phyloP scores from a whole-genome alignment of 192 early-diverging fungal species.

The Backusella tarrabulga region DNA sequence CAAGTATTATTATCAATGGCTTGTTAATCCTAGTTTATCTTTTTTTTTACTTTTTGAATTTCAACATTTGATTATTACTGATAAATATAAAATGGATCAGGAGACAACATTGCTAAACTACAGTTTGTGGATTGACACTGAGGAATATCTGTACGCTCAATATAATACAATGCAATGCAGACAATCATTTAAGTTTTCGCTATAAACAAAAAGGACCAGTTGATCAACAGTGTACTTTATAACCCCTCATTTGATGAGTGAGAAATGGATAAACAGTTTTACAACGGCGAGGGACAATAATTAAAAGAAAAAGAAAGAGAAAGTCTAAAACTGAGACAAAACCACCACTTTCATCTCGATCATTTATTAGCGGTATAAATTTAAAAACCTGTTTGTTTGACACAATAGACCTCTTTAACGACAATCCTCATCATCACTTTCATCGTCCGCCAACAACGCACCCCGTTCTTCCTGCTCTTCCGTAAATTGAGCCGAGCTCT shows the following conservation, averaged over 20 bases:
- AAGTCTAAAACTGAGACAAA: not conserved
- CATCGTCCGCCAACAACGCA: not conserved
- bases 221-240: not conserved
- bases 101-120: not conserved
- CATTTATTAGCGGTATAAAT: not conserved
- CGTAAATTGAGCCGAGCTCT: not conserved
- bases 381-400: too few species aligned
- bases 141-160: not conserved
- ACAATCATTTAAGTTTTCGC: not conserved
- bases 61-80: not conserved
- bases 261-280: not conserved
- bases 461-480: not conserved
- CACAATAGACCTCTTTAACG: not conserved
- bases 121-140: not conserved
- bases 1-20: not conserved
- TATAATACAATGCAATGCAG: not conserved
- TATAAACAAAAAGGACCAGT: not conserved
- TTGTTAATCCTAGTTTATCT: not conserved
- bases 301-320: not conserved
- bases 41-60: not conserved
- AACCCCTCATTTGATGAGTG: not conserved
- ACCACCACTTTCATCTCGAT: not conserved
- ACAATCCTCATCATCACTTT: not conserved
- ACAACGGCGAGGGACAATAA: not conserved
- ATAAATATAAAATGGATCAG: not conserved